Evolutionary conservation across 2,329 filamentous ascomycete genomes (phyloP).

Genomic region (Capronia coronata): DNA sequence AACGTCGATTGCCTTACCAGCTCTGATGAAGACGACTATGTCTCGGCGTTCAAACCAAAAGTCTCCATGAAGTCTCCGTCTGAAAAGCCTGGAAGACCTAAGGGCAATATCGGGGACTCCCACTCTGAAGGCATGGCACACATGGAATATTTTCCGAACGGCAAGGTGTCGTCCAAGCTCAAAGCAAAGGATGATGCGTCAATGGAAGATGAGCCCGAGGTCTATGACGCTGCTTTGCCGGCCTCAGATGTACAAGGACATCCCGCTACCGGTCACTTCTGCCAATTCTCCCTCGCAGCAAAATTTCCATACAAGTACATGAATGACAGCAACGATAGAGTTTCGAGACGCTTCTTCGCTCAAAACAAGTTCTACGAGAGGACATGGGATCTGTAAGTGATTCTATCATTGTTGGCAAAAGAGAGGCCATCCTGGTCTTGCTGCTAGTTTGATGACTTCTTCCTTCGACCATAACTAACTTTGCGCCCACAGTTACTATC

Average conservation of each 20-base stretch:
- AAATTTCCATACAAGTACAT: slow-evolving; percentile 42
- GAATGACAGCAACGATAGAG: slow-evolving; percentile 31
- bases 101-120: neutral
- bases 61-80: slow-evolving; percentile 18
- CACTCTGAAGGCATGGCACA: neutral
- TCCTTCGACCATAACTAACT: too few species aligned
- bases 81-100: neutral
- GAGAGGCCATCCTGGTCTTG: too few species aligned
- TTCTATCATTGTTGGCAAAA: neutral
- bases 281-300: slow-evolving; percentile 36
- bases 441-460: too few species aligned
- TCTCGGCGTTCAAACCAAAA: slow-evolving; percentile 19
- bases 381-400: slow-evolving; percentile 68
- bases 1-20: slow-evolving; percentile 10
- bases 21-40: slow-evolving; percentile 27
- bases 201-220: neutral
- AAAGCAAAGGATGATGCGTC: neutral
- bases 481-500: slow-evolving; percentile 54
- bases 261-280: slow-evolving; percentile 32
- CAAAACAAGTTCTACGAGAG: slow-evolving; percentile 46
- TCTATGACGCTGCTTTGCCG: slow-evolving; percentile 5
- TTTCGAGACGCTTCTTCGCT: slow-evolving; percentile 38
- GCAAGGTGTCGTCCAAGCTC: slow-evolving; percentile 7
- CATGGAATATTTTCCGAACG: slow-evolving; percentile 8
- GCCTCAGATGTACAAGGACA: slow-evolving; percentile 17